Percentiles rank a stretch among this genome's conserved stretches.
These are phyloP conservation scores for Marasmius sp. DNA, from an alignment of 1,284 basidiomycete genomes.

Conservation along the genomic window DNA sequence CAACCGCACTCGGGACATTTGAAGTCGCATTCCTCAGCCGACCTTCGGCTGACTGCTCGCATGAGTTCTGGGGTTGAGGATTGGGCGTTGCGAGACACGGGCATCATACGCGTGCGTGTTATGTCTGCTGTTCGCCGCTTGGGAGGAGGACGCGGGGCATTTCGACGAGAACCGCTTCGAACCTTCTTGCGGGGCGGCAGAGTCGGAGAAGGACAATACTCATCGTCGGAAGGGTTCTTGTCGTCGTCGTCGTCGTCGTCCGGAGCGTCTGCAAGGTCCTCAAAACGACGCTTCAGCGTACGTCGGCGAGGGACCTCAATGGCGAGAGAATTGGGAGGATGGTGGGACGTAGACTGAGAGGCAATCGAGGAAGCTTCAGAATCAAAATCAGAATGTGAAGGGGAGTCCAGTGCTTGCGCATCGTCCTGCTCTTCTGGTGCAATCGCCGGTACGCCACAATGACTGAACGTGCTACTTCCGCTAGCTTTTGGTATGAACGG, in stretches of 20 bases:
- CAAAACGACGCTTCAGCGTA: not conserved
- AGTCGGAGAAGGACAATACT: conserved; percentile 29
- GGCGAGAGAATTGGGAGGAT: not conserved
- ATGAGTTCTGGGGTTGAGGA: conserved; percentile 19
- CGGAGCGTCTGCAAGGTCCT: conserved; percentile 9
- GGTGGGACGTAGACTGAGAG: not conserved
- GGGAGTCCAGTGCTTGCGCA: not conserved
- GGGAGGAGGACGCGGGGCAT: conserved; percentile 4
- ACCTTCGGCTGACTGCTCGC: conserved; percentile 11
- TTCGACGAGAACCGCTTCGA: conserved; percentile 11
- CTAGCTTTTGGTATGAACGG: not conserved
- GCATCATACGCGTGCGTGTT: conserved; percentile 31
- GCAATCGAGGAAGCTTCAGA: not conserved
- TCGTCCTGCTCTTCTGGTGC: not conserved
- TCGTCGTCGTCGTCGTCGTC: conserved; percentile 28
- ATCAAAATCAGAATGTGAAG: not conserved
- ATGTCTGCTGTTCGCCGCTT: conserved; percentile 1
- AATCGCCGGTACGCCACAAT: not conserved
- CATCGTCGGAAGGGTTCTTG: conserved; percentile 28
- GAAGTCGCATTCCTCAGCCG: conserved; percentile 19
- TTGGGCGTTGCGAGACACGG: conserved; percentile 41
- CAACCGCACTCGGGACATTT: conserved; percentile 32
- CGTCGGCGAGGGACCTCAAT: not conserved
- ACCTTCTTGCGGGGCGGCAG: conserved; percentile 18
- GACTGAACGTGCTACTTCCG: not conserved